phyloP scores from a whole-genome alignment of 495 filamentous ascomycete species.

The Lasiosphaeria miniovina region DNA sequence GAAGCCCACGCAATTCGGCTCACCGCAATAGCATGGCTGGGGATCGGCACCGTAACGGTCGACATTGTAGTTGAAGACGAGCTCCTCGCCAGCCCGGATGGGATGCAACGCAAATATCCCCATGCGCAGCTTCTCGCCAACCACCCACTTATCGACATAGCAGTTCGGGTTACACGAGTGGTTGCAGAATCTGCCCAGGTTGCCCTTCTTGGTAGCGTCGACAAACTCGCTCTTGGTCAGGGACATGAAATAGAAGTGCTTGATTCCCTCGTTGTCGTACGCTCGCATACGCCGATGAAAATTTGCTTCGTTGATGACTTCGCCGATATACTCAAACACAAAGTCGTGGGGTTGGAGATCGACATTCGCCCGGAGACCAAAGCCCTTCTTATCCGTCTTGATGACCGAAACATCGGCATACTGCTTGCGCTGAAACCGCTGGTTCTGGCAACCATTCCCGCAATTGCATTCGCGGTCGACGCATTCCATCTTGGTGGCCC shows the following conservation, averaged over 20 bases:
- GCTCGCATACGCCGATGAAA: constrained; percentile 86
- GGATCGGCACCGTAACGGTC: constrained; percentile 96
- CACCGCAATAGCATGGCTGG: constrained; percentile 93
- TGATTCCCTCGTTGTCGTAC: constrained; percentile 94
- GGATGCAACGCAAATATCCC: constrained; percentile 92
- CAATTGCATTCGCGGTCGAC: constrained; percentile 79
- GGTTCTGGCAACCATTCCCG: constrained; percentile 84
- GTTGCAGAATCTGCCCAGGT: constrained; percentile 96
- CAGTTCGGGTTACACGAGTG: constrained; percentile 99
- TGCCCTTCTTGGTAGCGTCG: constrained; percentile 95
- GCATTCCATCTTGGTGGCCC: constrained; percentile 97
- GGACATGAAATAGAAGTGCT: constrained; percentile 99
- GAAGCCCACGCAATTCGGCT: constrained; percentile 91
- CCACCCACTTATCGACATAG: constrained; percentile 99
- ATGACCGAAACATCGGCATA: constrained; percentile 93
- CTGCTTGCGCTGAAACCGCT: constrained; percentile 86
- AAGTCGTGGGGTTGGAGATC: constrained; percentile 79
- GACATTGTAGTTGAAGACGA: constrained; percentile 99
- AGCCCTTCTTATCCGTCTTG: constrained; percentile 96
- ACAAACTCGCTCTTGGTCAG: constrained; percentile 95
- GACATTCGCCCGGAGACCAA: constrained; percentile 77
- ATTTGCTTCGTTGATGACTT: constrained; percentile 89
- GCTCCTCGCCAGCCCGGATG: constrained; percentile 86
- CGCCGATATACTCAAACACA: constrained; percentile 97
- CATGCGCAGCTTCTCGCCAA: constrained; percentile 98